Evolutionary conservation across 1,284 basidiomycete species (phyloP).

Genomic region (Porogramme epimiltina): DNA sequence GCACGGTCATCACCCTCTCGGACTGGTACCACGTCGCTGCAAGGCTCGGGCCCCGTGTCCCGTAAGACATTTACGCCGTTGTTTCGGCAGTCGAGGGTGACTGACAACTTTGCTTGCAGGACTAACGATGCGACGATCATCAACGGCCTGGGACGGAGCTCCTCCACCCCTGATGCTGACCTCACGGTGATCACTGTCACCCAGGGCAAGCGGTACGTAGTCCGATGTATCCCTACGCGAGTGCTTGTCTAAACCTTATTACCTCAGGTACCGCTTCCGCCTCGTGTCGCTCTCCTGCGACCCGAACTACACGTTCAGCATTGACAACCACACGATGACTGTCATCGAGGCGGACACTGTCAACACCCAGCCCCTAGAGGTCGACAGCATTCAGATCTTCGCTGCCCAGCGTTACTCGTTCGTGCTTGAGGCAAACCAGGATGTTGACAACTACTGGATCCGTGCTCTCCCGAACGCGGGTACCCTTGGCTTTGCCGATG

Average conservation of each 20-base stretch:
- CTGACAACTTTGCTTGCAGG: background rate
- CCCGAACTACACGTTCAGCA: slow-evolving; percentile 34
- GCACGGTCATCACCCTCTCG: slow-evolving; percentile 26
- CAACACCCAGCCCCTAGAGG: slow-evolving; percentile 33
- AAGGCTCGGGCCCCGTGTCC: slow-evolving; percentile 18
- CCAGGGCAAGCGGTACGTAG: slow-evolving; percentile 35
- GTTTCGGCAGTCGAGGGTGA: background rate
- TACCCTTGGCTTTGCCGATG: slow-evolving; percentile 33
- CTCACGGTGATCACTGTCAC: slow-evolving; percentile 36
- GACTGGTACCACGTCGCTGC: slow-evolving; percentile 30
- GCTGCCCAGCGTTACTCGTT: slow-evolving; percentile 40
- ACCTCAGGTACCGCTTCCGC: slow-evolving; percentile 36
- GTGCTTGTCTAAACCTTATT: background rate
- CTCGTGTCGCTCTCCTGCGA: slow-evolving; percentile 51
- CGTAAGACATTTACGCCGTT: slow-evolving; percentile 9
- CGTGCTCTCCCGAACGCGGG: slow-evolving; percentile 33
- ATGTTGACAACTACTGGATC: slow-evolving; percentile 21
- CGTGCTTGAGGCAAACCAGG: slow-evolving; percentile 18
- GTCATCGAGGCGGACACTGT: slow-evolving; percentile 38
- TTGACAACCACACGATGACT: slow-evolving; percentile 37
- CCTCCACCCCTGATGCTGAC: slow-evolving; percentile 22
- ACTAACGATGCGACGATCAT: slow-evolving; percentile 43
- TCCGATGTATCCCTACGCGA: background rate
- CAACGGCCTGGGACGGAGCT: slow-evolving; percentile 45
- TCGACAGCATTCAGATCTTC: slow-evolving; percentile 37